Evolutionary conservation across 345 rosid species (phyloP).

Genomic region (Bruguiera sexangula): DNA sequence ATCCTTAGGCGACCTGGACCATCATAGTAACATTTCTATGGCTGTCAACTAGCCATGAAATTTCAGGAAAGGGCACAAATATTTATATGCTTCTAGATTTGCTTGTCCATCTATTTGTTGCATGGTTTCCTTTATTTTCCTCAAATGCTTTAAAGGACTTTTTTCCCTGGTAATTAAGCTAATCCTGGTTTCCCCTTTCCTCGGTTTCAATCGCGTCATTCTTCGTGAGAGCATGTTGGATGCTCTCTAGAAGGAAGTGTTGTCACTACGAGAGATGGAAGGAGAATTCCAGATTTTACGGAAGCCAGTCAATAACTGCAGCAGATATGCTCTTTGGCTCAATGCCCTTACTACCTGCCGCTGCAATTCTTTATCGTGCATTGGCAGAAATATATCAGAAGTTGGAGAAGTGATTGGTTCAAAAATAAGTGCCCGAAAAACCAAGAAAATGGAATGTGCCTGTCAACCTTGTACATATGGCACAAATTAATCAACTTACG

Average conservation of each 20-base stretch:
- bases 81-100: neutral
- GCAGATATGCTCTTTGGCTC: constrained; percentile 76
- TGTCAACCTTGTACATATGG: no score
- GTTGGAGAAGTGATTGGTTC: constrained; percentile 38
- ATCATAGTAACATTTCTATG: neutral
- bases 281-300: constrained; percentile 77
- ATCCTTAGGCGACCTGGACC: no score
- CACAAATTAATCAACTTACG: no score
- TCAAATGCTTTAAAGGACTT: neutral
- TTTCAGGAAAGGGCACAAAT: neutral
- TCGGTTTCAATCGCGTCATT: neutral
- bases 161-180: neutral
- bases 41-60: neutral
- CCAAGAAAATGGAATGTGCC: neutral
- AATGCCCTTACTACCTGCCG: constrained; percentile 80
- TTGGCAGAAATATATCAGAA: constrained; percentile 66
- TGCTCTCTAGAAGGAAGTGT: constrained; percentile 79
- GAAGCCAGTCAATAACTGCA: constrained; percentile 72
- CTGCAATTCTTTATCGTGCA: constrained; percentile 70
- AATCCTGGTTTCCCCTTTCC: no score
- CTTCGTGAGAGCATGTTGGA: constrained; percentile 34
- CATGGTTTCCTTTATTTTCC: neutral
- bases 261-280: constrained; percentile 54
- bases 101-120: neutral
- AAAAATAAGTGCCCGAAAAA: neutral